Evolutionary conservation across 2,329 filamentous ascomycete species (phyloP), one percentile per base, ranked within the genome.

Genomic region (Aspergillus quadrilineatus): DNA sequence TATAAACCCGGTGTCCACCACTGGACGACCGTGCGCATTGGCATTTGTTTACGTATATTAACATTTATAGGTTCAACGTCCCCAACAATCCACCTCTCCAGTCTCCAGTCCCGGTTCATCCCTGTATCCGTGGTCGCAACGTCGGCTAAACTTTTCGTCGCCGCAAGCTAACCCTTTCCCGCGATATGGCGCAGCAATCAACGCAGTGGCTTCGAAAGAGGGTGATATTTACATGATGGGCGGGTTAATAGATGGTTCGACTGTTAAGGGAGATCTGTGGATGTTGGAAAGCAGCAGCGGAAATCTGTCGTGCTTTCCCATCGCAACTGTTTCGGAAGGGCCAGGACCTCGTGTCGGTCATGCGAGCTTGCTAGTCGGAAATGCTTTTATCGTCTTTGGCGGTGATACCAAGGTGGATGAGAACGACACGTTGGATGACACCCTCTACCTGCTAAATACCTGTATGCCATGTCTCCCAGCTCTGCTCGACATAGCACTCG

Each of bases 211-310:
- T 26, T 97, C 92, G 39, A 97, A 97, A 76, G 94, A 99, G 75
- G 95, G 95, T 58, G 91, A 96, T 66, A 89, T 99, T 56, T 99
- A 97, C 69, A 83, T 99, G 69, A 97, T 99, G 92, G 94, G 94
- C 61, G 94, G 94, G 50, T 77, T 99, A 59, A 93, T 99, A 67
- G 93, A 96, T 69, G 93, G 93, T 64, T 90, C 92, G 37, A 96
- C 91, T 2, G 94, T 97, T 44, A 97, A 97, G 72, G 94, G 94
- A 47, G 94, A 99, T 76, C 76, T 99, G 46, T 99, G 95, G 95
- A 89, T 97, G 86, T 89, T 97, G 46, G 94, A 99, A 74, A 90
- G 92, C 59, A 92, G 89, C 51, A 80, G 78, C 32, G 88, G 87
- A 7, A 92, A 85, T 71, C 85, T 97, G 80, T 85, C 90, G 22